Evolutionary conservation across 345 rosid species (phyloP), one percentile per base, ranked within the genome.

Genomic region (Rhizophora mangle): DNA sequence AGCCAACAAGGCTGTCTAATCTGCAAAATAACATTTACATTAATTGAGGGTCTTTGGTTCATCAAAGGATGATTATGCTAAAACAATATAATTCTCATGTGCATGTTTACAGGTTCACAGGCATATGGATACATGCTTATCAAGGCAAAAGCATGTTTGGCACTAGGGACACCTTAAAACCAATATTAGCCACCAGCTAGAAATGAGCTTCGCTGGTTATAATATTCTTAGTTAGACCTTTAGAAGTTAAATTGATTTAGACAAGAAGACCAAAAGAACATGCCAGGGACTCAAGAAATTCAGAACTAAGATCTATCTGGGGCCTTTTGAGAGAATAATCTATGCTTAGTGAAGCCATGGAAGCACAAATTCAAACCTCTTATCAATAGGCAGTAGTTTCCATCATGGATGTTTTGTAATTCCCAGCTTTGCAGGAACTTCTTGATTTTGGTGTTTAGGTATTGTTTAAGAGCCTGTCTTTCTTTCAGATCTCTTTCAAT

Each of bases 1-100:
- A 81, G 72, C 98, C 96, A 69, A 91, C 87, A 72, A 91, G 96
- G 77, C 97, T 88, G 83, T 94, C 97, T 79, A 94, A 71, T 80
- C 98, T 94, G 89, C 69, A 80, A 70, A 51, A 66, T 21, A 59
- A 61, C 31, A 60, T 22, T 69, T 60, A 59, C 43, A 63, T 76
- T 63, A 63, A 32, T 52, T 69, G 51, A 52, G 21, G 51, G 65
- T 56, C 32, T 52, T 26, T 69, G 65, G 46, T 21, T 19, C n/a
- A 43, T 59, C 56, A 27, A 26, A 57, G n/a, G 36, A 67, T 6
- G 21, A 9, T 3, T n/a, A 39, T 65, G 51, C 62, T n/a, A 21
- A 59, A 47, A 60, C 19, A 55, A 19, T 9, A 58, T 6, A 31
- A 39, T 51, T 21, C 64, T 67, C 53, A 31, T 29, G 7, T 3